Evolutionary conservation across 306 rosid genomes (phyloP).

Genomic region (Notholithocarpus densiflorus): DNA sequence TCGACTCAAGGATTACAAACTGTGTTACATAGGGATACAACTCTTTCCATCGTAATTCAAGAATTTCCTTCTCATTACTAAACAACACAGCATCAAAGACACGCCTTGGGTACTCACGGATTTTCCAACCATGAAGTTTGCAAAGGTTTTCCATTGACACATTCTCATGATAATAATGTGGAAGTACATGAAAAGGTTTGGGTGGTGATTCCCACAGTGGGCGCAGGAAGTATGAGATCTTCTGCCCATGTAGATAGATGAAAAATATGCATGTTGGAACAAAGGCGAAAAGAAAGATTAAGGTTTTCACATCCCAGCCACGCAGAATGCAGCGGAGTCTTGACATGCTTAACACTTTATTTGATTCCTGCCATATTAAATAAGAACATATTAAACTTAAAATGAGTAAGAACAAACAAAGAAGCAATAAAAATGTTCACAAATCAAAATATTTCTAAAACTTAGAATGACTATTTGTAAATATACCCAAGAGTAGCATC

Average conservation of each 20-base stretch:
- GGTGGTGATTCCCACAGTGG: slow-evolving; percentile 97
- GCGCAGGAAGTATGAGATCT: slow-evolving; percentile 94
- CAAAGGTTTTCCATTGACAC: slow-evolving; percentile 87
- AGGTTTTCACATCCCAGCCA: slow-evolving; percentile 79
- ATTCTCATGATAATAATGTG: slow-evolving; percentile 88
- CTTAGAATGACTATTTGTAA: not conserved
- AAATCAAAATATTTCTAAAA: slow-evolving; percentile 8
- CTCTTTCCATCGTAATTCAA: slow-evolving; percentile 86
- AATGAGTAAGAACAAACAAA: not conserved
- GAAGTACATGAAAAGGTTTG: slow-evolving; percentile 71
- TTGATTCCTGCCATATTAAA: slow-evolving; percentile 65
- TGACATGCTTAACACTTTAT: slow-evolving; percentile 65
- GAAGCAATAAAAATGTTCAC: not conserved
- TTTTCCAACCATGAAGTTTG: slow-evolving; percentile 94
- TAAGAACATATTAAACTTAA: slow-evolving; percentile 15
- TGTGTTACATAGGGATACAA: slow-evolving; percentile 81
- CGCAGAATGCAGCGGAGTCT: slow-evolving; percentile 91
- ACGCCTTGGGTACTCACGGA: slow-evolving; percentile 88
- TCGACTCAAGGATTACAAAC: slow-evolving; percentile 91
- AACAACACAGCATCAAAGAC: slow-evolving; percentile 96
- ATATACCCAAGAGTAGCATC: not conserved
- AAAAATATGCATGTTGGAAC: slow-evolving; percentile 68
- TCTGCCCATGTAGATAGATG: slow-evolving; percentile 86
- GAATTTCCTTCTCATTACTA: slow-evolving; percentile 89
- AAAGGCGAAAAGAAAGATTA: slow-evolving; percentile 64